A percentile compares a stretch with the other conserved stretches of the same genome.
Evolutionary conservation across 805 yeast species (phyloP).

Genomic region (Candida manassasensis): DNA sequence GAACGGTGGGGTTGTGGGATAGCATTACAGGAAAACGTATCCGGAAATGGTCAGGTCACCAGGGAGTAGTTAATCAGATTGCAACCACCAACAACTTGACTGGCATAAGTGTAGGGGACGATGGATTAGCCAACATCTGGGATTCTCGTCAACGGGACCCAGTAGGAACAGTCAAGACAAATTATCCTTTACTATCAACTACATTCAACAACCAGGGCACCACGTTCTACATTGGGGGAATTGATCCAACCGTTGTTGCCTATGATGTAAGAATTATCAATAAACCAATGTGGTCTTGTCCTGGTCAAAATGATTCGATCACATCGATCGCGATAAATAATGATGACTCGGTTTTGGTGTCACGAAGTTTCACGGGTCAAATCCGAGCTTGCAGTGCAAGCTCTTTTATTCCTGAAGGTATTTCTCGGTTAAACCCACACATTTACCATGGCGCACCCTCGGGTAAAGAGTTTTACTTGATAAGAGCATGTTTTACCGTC

Average conservation of each 20-base stretch:
- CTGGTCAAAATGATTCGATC: constrained; percentile 44
- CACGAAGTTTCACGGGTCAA: constrained; percentile 54
- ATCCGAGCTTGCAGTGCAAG: constrained; percentile 56
- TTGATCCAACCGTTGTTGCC: constrained; percentile 59
- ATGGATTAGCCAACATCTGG: constrained; percentile 59
- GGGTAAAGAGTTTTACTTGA: constrained; percentile 46
- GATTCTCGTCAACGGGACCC: constrained; percentile 54
- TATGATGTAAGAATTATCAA: constrained; percentile 51
- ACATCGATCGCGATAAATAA: constrained; percentile 50
- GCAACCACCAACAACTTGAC: constrained; percentile 23
- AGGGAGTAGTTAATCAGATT: constrained; percentile 51
- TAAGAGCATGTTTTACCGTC: constrained; percentile 46
- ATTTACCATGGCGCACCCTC: constrained; percentile 56
- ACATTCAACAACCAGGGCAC: constrained; percentile 33
- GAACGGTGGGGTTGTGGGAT: constrained; percentile 61
- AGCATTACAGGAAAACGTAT: constrained; percentile 48
- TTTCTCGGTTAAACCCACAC: constrained; percentile 39
- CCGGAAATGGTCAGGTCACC: constrained; percentile 52
- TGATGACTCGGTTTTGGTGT: constrained; percentile 43
- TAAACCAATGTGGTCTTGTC: constrained; percentile 43
- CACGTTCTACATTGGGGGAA: constrained; percentile 55
- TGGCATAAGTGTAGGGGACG: constrained; percentile 59
- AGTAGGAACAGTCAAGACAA: constrained; percentile 36
- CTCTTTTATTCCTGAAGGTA: constrained; percentile 35
- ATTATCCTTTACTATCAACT: constrained; percentile 55